Percentiles rank a stretch among this genome's conserved stretches.
Conservation (phyloP, 768 basidiomycete species). For the Holtermannia corniformis region DNA sequence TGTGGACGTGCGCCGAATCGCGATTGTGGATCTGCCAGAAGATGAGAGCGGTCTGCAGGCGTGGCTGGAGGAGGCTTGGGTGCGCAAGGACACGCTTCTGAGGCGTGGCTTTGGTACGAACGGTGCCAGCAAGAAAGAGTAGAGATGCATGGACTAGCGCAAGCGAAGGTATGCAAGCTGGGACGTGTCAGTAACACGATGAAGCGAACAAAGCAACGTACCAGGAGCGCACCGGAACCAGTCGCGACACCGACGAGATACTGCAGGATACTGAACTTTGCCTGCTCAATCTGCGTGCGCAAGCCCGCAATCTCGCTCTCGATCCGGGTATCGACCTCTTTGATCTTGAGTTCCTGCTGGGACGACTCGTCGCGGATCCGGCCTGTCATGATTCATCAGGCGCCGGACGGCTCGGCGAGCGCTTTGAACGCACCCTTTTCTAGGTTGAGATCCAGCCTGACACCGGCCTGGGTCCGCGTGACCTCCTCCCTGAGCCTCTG, state of each 20-base stretch:
- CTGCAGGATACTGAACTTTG: slow-evolving; percentile 43
- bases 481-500: slow-evolving; percentile 86
- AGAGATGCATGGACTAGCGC: slow-evolving; percentile 20
- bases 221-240: slow-evolving; percentile 41
- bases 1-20: slow-evolving; percentile 18
- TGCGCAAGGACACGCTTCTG: slow-evolving; percentile 8
- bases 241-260: slow-evolving; percentile 43
- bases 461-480: slow-evolving; percentile 81
- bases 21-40: slow-evolving; percentile 17
- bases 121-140: neutral
- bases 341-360: slow-evolving; percentile 87
- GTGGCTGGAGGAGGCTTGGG: slow-evolving; percentile 26
- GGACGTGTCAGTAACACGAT: neutral
- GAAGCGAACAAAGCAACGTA: slow-evolving; percentile 16
- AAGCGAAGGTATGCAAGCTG: slow-evolving; percentile 31
- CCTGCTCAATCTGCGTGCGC: slow-evolving; percentile 49
- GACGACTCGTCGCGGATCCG: slow-evolving; percentile 87
- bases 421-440: slow-evolving; percentile 54
- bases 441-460: slow-evolving; percentile 84
- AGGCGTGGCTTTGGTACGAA: slow-evolving; percentile 1
- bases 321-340: slow-evolving; percentile 93
- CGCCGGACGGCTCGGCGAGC: neutral
- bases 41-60: slow-evolving; percentile 13
- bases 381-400: too few species aligned
- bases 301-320: slow-evolving; percentile 89